phyloP scores from a whole-genome alignment of 129 eudicot genomes.

The Artemisia tridentata region DNA sequence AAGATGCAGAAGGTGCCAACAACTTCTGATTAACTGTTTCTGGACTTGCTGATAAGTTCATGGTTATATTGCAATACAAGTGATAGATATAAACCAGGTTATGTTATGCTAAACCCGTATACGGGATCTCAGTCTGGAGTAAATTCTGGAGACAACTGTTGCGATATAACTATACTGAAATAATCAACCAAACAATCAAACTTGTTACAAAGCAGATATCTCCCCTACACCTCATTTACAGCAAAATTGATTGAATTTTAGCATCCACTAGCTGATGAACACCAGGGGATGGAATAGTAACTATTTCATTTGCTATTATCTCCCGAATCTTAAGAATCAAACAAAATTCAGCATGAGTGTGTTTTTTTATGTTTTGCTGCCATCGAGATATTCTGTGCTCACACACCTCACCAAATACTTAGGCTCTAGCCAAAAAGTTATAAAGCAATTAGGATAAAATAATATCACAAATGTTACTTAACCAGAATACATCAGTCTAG shows the following conservation, averaged over 20 bases:
- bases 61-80: background rate
- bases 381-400: background rate
- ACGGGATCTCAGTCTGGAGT: background rate
- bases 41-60: background rate
- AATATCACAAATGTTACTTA: background rate
- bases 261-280: background rate
- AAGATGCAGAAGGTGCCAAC: no score
- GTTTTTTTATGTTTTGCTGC: no score
- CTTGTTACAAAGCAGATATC: background rate
- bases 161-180: background rate
- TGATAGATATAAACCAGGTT: background rate
- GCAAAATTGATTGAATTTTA: background rate
- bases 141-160: background rate
- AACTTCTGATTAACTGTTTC: background rate
- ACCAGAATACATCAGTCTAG: background rate
- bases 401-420: background rate
- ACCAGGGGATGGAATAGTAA: background rate
- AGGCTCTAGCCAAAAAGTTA: background rate
- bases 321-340: background rate
- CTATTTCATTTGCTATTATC: background rate
- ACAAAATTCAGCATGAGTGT: background rate
- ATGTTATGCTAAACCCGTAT: background rate
- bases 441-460: background rate
- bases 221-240: background rate
- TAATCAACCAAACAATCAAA: background rate